Evolutionary conservation across 129 eudicot species (phyloP), one percentile per base, ranked within the genome.

Genomic region (Calendula officinalis): DNA sequence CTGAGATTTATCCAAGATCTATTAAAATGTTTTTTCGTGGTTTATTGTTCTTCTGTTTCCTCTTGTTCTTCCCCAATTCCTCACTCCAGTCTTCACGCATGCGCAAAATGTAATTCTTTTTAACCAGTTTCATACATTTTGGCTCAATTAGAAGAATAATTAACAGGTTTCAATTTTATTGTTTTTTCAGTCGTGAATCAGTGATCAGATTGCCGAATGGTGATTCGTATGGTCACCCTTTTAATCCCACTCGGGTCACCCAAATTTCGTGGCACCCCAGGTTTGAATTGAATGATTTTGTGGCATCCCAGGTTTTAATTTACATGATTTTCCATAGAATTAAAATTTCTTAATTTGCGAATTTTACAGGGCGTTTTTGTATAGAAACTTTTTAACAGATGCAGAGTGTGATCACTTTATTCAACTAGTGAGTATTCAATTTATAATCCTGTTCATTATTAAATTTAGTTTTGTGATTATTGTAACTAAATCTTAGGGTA

Each of bases 331-430:
- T 46, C 5, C 33, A 17, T 8, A 14, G 40, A 47, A 0, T 22
- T 13, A 7, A 1, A 2, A 7, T 3, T 0, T 34, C 2, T 15
- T 33, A 35, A 9, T 16, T 54, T 64, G 27, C 16, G 34, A 58
- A 36, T 0, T 80, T 7, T 51, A 3, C 85, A 91, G 98, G 88
- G 96, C 95, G 5, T 91, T 91, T 52, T 46, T 83, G 55, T 85
- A 91, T 67, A 83, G 82, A 56, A 78, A 80, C 3, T 91, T 91
- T 78, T 70, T 91, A 73, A 91, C 91, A 34, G 84, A 82, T 64
- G 67, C 82, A 59, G 98, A 91, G 78, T 91, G 98, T 64, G 96
- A 91, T 81, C 98, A 88, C 79, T 78, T 90, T 38, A 82, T 84
- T 74, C 70, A 80, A 49, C 57, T 84, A 79, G 90, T 84, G 75